Percentiles rank a stretch among this genome's conserved stretches.
These are phyloP conservation scores for Monilinia laxa DNA, from an alignment of 2,329 filamentous ascomycete genomes.

Conservation along the genomic window DNA sequence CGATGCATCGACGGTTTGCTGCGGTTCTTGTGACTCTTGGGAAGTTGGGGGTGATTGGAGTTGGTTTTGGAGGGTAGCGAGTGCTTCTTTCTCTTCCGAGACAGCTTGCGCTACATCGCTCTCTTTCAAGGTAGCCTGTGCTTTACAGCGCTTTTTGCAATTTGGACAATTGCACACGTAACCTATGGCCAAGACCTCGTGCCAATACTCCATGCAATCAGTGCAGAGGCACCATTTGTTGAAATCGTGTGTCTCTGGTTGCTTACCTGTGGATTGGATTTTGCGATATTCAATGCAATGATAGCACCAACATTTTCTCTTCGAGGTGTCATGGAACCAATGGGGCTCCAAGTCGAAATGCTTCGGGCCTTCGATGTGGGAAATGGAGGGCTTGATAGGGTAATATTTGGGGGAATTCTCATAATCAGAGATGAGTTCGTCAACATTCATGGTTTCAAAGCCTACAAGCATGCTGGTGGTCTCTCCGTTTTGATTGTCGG, in stretches of 20 bases:
- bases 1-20: too few species aligned
- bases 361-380: neutral
- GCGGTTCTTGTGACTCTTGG: too few species aligned
- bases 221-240: neutral
- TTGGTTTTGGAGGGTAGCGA: neutral
- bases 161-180: neutral
- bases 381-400: neutral
- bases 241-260: neutral
- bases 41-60: neutral
- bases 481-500: neutral
- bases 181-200: neutral
- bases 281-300: neutral
- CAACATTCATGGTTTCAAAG: conserved; percentile 2
- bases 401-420: too few species aligned
- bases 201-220: neutral
- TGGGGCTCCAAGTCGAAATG: neutral
- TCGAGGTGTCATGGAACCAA: neutral
- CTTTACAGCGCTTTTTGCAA: too few species aligned
- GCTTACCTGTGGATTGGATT: neutral
- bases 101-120: too few species aligned
- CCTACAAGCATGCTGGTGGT: neutral
- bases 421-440: too few species aligned
- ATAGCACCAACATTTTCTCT: neutral
- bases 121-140: too few species aligned
- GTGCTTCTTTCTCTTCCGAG: neutral